These are phyloP conservation scores for Begonia peltatifolia DNA, from an alignment of 306 rosid genomes.

Conservation along the genomic window DNA sequence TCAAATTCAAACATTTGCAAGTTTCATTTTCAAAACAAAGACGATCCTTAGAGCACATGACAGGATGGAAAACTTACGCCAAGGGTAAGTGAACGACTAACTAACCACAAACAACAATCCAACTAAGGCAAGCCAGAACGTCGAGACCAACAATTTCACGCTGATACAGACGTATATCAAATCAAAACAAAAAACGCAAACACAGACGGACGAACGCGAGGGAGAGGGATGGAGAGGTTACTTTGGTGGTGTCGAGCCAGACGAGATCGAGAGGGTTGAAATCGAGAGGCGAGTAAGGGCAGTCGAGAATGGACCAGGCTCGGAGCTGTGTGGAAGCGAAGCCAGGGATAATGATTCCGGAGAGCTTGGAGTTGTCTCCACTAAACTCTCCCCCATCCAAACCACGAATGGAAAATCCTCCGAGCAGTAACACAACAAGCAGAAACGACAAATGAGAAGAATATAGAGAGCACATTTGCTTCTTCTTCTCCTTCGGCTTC, in stretches of 20 bases:
- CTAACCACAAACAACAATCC: no score
- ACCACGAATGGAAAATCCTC: background rate
- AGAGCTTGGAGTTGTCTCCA: constrained; percentile 73
- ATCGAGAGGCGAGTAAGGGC: constrained; percentile 93
- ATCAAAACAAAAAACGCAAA: background rate
- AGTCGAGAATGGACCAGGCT: constrained; percentile 96
- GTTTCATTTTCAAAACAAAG: no score
- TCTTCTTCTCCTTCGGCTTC: background rate
- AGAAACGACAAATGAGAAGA: background rate
- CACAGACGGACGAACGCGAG: background rate
- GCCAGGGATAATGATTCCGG: constrained; percentile 93
- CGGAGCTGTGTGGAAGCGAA: constrained; percentile 97
- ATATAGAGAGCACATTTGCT: background rate
- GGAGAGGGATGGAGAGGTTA: constrained; percentile 8
- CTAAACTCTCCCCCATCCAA: constrained; percentile 22
- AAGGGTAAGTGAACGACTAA: no score
- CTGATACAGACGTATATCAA: background rate
- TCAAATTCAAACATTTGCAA: no score
- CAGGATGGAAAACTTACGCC: no score
- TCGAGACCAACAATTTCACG: background rate
- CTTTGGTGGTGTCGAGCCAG: constrained; percentile 94
- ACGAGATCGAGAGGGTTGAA: constrained; percentile 99
- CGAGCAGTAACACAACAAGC: constrained; percentile 2
- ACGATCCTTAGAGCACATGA: no score
- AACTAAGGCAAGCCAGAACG: background rate